A percentile compares a stretch with the other conserved stretches of the same genome.
Evolutionary conservation across 2,329 filamentous ascomycete genomes (phyloP).

Genomic region (Chaetomiaceae sp.): DNA sequence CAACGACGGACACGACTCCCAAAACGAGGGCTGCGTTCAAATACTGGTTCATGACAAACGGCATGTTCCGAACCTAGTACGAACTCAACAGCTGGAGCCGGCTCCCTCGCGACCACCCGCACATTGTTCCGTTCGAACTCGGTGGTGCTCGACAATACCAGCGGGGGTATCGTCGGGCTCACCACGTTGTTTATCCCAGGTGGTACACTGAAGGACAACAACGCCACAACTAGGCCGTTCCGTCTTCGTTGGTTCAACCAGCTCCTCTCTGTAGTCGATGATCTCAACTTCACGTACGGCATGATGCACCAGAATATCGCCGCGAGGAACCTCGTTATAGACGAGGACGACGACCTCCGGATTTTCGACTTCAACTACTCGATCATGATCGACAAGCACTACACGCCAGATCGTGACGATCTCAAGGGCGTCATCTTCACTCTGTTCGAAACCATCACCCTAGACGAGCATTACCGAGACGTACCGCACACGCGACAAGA

Average conservation of each 20-base stretch:
- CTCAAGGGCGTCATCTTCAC: constrained; percentile 13
- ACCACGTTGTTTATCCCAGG: constrained; percentile 3
- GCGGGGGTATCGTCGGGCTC: constrained; percentile 1
- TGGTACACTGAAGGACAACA: constrained; percentile 8
- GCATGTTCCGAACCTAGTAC: not conserved
- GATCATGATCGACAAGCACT: not conserved
- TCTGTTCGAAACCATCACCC: constrained; percentile 12
- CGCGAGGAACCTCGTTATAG: constrained; percentile 33
- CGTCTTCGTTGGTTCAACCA: constrained; percentile 33
- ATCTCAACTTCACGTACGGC: constrained; percentile 33
- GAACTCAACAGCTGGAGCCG: constrained; percentile 10
- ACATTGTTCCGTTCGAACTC: constrained; percentile 9
- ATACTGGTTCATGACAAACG: constrained; percentile 3
- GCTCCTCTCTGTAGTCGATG: constrained; percentile 32
- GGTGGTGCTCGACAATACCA: constrained; percentile 1
- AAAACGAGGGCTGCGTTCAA: constrained; percentile 3
- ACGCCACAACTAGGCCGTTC: constrained; percentile 22
- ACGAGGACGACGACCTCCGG: constrained; percentile 29
- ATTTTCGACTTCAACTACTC: constrained; percentile 16
- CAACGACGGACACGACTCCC: not conserved
- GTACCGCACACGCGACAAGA: constrained; percentile 7
- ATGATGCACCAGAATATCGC: constrained; percentile 36
- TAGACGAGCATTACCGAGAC: constrained; percentile 8
- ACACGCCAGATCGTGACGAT: constrained; percentile 6
- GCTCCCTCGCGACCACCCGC: constrained; percentile 5